These are phyloP conservation scores for Eurotiales sp. DNA, from an alignment of 2,329 filamentous ascomycete genomes.

Conservation along the genomic window DNA sequence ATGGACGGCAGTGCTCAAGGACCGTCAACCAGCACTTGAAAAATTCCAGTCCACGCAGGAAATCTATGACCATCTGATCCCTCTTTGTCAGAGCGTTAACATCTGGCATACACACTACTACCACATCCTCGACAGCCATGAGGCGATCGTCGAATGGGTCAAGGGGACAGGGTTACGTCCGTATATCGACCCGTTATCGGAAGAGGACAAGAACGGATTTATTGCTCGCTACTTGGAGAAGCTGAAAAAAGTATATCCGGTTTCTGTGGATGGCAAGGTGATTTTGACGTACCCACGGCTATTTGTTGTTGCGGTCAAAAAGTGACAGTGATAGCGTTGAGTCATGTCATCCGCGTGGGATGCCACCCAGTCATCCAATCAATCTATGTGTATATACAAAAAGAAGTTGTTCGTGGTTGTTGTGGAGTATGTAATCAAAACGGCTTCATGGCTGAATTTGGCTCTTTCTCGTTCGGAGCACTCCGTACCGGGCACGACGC, in stretches of 20 bases:
- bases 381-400: no score
- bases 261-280: constrained; percentile 50
- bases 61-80: constrained; percentile 50
- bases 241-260: constrained; percentile 44
- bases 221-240: constrained; percentile 45
- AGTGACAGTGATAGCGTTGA: no score
- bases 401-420: no score
- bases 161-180: constrained; percentile 56
- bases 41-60: constrained; percentile 46
- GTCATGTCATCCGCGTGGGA: no score
- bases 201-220: constrained; percentile 42
- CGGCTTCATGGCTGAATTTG: no score
- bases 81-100: constrained; percentile 43
- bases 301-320: constrained; percentile 22
- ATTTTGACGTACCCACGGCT: constrained; percentile 39
- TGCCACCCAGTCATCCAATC: no score
- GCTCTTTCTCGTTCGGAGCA: no score
- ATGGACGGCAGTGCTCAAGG: constrained; percentile 35
- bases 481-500: no score
- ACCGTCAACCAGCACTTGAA: constrained; percentile 39
- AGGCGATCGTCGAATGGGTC: constrained; percentile 58
- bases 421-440: no score
- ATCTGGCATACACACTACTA: constrained; percentile 55
- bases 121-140: constrained; percentile 48
- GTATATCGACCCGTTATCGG: constrained; percentile 48